phyloP scores from a whole-genome alignment of 2,329 filamentous ascomycete species.

The Monosporascus sp. region DNA sequence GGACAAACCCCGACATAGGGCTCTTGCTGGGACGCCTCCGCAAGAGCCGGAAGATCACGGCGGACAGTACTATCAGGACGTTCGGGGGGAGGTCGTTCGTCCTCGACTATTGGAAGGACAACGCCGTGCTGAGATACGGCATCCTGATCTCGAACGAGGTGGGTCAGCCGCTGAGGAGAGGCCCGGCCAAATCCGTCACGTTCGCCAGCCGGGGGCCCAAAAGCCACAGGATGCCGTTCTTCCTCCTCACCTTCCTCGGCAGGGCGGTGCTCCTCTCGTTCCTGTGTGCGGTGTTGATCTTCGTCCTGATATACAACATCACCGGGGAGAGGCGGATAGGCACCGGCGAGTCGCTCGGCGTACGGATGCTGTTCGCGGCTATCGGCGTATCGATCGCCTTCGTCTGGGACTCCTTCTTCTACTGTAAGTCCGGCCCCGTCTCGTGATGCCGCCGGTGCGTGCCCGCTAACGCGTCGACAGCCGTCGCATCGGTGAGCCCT shows the following conservation, averaged over 20 bases:
- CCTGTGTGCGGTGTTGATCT: constrained; percentile 16
- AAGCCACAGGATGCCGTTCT: constrained; percentile 19
- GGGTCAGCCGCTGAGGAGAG: constrained; percentile 4
- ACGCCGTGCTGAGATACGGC: constrained; percentile 15
- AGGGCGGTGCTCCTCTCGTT: constrained; percentile 18
- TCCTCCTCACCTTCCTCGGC: constrained; percentile 20
- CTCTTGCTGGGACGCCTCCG: constrained; percentile 12
- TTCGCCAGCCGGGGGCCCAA: background rate
- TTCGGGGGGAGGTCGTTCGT: constrained; percentile 19
- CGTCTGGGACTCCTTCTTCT: constrained; percentile 30
- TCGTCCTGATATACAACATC: constrained; percentile 25
- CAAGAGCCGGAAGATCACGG: constrained; percentile 10
- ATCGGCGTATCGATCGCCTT: constrained; percentile 30
- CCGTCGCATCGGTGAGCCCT: constrained; percentile 39
- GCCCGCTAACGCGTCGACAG: constrained; percentile 22
- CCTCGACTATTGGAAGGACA: constrained; percentile 16
- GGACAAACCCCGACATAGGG: constrained; percentile 24
- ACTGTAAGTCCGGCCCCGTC: constrained; percentile 19
- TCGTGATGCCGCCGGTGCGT: background rate
- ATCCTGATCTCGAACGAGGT: constrained; percentile 16
- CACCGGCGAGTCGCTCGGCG: constrained; percentile 26
- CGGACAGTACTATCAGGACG: constrained; percentile 14
- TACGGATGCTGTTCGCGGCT: constrained; percentile 31
- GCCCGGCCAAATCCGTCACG: constrained; percentile 4
- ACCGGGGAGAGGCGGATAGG: constrained; percentile 9